A percentile compares a stretch with the other conserved stretches of the same genome.
These are phyloP conservation scores for Huntiella abstrusa DNA, from an alignment of 2,329 filamentous ascomycete species.

Conservation along the genomic window DNA sequence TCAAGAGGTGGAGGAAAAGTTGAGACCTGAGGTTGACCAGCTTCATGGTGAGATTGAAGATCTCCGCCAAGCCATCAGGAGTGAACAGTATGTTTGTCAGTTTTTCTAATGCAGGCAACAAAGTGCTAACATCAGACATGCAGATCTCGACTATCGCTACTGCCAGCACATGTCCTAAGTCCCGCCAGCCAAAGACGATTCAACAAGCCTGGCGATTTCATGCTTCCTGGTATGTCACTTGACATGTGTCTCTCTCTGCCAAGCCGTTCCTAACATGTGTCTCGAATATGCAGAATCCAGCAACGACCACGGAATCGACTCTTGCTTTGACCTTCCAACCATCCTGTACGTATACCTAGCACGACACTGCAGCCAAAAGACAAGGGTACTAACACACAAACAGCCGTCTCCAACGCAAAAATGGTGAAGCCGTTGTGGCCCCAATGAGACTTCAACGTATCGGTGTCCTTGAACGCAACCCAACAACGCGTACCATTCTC, in stretches of 20 bases:
- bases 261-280: background rate
- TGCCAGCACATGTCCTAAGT: constrained; percentile 3
- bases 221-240: constrained; percentile 8
- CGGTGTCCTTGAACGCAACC: constrained; percentile 5
- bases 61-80: constrained; percentile 1
- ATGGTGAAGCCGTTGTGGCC: constrained; percentile 5
- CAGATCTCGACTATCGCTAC: background rate
- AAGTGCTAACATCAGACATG: background rate
- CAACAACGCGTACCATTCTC: constrained; percentile 4
- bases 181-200: constrained; percentile 4
- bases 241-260: background rate
- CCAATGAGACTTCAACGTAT: constrained; percentile 6
- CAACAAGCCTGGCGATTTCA: constrained; percentile 10
- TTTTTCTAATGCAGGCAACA: background rate
- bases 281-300: constrained; percentile 2
- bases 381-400: background rate
- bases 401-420: constrained; percentile 6
- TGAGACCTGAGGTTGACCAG: constrained; percentile 2
- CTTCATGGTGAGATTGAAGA: constrained; percentile 1
- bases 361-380: background rate
- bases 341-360: constrained; percentile 4
- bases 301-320: constrained; percentile 7
- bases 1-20: constrained; percentile 4
- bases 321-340: constrained; percentile 8
- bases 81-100: constrained; percentile 1